Percentiles rank a stretch among this genome's conserved stretches.
These are phyloP conservation scores for Geranium brycei DNA, from an alignment of 345 rosid genomes.

Conservation along the genomic window DNA sequence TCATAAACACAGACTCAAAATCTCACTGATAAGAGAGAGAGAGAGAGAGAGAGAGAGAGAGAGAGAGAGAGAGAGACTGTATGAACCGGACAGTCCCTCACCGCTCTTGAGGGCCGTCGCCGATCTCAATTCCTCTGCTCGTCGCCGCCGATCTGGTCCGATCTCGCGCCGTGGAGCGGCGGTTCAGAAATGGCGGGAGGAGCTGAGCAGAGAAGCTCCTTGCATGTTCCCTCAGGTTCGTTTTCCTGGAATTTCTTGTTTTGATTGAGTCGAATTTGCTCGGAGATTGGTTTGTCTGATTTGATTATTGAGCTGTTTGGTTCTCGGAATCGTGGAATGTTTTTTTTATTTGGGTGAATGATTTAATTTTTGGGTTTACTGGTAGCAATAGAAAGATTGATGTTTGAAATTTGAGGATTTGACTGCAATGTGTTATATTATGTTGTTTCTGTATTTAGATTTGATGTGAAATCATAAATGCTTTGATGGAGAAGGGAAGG, in stretches of 20 bases:
- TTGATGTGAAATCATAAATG: neutral
- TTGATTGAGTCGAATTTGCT: neutral
- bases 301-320: neutral
- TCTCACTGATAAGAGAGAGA: too few species aligned
- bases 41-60: too few species aligned
- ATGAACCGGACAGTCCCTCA: too few species aligned
- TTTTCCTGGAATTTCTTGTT: neutral
- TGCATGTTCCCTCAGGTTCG: slow-evolving; percentile 31
- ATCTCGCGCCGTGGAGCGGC: neutral
- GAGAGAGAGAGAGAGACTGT: too few species aligned
- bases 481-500: neutral
- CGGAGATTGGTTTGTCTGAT: neutral
- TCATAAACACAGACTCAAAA: too few species aligned
- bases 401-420: neutral
- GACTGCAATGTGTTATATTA: neutral
- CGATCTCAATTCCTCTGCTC: too few species aligned
- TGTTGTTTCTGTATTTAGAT: neutral
- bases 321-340: neutral
- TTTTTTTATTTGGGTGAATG: neutral
- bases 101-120: too few species aligned
- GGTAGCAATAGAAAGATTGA: neutral
- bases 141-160: too few species aligned
- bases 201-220: slow-evolving; percentile 21
- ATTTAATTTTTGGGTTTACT: neutral
- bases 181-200: slow-evolving; percentile 27